phyloP scores from a whole-genome alignment of 768 basidiomycete genomes.

The Auriscalpium vulgare region DNA sequence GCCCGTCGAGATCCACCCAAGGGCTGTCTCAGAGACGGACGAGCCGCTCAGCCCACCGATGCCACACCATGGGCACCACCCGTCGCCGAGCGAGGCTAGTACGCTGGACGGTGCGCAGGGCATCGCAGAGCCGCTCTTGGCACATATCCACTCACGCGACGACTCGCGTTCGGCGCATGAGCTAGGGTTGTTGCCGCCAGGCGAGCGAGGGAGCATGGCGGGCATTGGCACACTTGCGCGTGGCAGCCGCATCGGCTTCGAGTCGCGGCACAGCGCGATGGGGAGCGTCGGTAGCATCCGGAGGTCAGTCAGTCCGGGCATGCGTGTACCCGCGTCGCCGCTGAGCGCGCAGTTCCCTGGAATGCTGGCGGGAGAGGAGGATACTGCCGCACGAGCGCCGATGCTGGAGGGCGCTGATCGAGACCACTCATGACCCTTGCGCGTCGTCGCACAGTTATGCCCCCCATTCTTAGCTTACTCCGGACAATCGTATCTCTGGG shows the following conservation, averaged over 20 bases:
- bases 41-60: not conserved
- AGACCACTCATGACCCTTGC: too few species aligned
- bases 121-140: conserved; percentile 25
- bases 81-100: conserved; percentile 5
- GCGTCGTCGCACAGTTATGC: too few species aligned
- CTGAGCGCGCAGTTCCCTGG: conserved; percentile 5
- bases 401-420: too few species aligned
- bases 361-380: conserved; percentile 1
- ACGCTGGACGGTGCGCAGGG: not conserved
- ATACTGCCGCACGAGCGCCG: too few species aligned
- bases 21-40: not conserved
- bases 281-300: not conserved
- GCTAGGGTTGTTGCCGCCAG: conserved; percentile 1
- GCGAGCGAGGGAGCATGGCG: conserved; percentile 29
- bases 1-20: conserved; percentile 5
- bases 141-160: conserved; percentile 14
- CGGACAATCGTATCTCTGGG: too few species aligned
- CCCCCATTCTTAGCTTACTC: too few species aligned
- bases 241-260: conserved; percentile 17
- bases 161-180: conserved; percentile 16
- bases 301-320: not conserved
- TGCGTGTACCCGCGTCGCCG: not conserved
- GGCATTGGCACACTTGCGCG: conserved; percentile 38
- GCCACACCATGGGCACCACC: conserved; percentile 1
- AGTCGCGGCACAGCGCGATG: not conserved